These are phyloP conservation scores for Hypoxylon lenormandii DNA, from an alignment of 495 filamentous ascomycete genomes.

Conservation along the genomic window DNA sequence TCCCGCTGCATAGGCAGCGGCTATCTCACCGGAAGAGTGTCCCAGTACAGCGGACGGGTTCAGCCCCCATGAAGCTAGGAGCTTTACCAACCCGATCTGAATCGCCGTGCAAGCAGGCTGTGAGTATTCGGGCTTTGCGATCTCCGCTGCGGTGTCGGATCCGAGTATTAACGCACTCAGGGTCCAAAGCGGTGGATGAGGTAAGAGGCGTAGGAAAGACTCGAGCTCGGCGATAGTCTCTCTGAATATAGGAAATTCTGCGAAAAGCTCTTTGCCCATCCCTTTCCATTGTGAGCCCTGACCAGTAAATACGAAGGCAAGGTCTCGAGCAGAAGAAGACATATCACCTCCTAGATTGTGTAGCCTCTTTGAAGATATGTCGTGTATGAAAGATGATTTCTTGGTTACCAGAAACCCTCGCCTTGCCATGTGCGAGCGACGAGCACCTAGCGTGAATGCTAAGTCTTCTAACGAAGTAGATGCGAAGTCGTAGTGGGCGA, in stretches of 20 bases:
- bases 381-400: background rate
- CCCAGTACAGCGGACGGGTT: conserved; percentile 60
- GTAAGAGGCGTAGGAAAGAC: conserved; percentile 4
- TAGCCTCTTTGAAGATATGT: background rate
- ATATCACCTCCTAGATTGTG: background rate
- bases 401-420: conserved; percentile 40
- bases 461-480: conserved; percentile 29
- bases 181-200: conserved; percentile 18
- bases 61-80: conserved; percentile 59
- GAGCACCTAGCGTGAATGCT: conserved; percentile 48
- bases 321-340: background rate
- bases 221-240: conserved; percentile 17
- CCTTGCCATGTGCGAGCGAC: conserved; percentile 37
- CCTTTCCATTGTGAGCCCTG: conserved; percentile 43
- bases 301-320: conserved; percentile 32
- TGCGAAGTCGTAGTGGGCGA: background rate
- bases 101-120: conserved; percentile 58
- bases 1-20: conserved; percentile 61
- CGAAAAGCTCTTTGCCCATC: conserved; percentile 28
- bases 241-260: background rate
- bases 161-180: background rate
- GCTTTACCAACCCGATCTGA: conserved; percentile 60
- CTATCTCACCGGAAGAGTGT: conserved; percentile 65
- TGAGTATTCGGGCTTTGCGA: conserved; percentile 33
- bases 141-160: conserved; percentile 19